Conservation (phyloP, 805 yeast species). For the Komagataella phaffii region DNA sequence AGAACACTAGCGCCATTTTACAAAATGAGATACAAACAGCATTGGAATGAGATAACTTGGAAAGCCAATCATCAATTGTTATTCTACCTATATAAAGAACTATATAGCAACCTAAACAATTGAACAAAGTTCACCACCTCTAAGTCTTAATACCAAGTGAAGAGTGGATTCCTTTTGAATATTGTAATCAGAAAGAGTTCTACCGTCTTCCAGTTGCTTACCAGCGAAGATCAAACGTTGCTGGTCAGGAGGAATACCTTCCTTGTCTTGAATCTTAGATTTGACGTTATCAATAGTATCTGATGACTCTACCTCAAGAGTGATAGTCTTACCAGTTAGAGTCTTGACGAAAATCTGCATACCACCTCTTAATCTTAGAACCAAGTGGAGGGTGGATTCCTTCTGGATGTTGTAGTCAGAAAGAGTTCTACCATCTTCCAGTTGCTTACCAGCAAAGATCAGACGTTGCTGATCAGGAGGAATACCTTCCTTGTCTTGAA, state of each 20-base stretch:
- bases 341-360: constrained; percentile 49
- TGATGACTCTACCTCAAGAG: constrained; percentile 94
- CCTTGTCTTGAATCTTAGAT: constrained; percentile 94
- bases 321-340: constrained; percentile 51
- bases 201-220: constrained; percentile 93
- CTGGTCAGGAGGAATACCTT: constrained; percentile 96
- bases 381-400: constrained; percentile 58
- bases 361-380: constrained; percentile 82
- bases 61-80: background rate
- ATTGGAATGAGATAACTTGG: background rate
- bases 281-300: constrained; percentile 96
- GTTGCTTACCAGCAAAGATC: constrained; percentile 33
- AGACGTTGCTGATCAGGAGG: constrained; percentile 32
- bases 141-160: constrained; percentile 92
- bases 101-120: background rate
- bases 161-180: constrained; percentile 95
- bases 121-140: constrained; percentile 57
- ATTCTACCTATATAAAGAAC: background rate
- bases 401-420: constrained; percentile 60
- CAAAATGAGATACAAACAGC: background rate
- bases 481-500: constrained; percentile 29
- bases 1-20: background rate
- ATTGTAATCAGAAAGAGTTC: constrained; percentile 95
- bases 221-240: constrained; percentile 96
- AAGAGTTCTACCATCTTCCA: constrained; percentile 75